Percentiles rank a stretch among this genome's conserved stretches.
These are phyloP conservation scores for Rhipidocladum racemiflorum DNA, from an alignment of 176 grass and related monocot genomes.

Conservation along the genomic window DNA sequence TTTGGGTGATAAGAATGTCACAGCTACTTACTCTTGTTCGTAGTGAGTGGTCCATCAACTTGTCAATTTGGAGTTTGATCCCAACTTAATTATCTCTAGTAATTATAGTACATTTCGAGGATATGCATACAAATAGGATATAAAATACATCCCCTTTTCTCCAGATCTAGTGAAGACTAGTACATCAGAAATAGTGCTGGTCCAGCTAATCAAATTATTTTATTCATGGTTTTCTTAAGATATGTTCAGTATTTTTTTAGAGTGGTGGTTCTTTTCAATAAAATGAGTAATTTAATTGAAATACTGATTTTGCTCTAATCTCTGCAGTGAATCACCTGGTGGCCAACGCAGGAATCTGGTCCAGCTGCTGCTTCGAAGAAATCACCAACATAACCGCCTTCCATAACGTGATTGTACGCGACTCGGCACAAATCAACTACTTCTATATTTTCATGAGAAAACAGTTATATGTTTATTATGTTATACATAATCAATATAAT, in stretches of 20 bases:
- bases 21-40: background rate
- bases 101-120: background rate
- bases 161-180: no score
- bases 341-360: slow-evolving; percentile 82
- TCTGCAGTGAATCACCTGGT: slow-evolving; percentile 80
- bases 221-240: background rate
- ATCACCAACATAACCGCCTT: slow-evolving; percentile 82
- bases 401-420: slow-evolving; percentile 63
- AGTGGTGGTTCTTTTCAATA: background rate
- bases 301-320: background rate
- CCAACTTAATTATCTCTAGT: background rate
- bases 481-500: no score
- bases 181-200: background rate
- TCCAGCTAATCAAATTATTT: background rate
- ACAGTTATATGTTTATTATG: no score
- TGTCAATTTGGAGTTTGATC: background rate
- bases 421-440: background rate
- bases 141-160: background rate
- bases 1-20: slow-evolving; percentile 3
- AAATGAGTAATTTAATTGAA: background rate
- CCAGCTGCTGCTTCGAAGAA: slow-evolving; percentile 83
- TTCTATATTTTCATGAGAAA: background rate
- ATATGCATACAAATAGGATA: background rate
- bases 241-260: background rate
- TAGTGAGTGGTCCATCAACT: background rate